phyloP scores from a whole-genome alignment of 331 rosid genomes.

The Arachis monticola region DNA sequence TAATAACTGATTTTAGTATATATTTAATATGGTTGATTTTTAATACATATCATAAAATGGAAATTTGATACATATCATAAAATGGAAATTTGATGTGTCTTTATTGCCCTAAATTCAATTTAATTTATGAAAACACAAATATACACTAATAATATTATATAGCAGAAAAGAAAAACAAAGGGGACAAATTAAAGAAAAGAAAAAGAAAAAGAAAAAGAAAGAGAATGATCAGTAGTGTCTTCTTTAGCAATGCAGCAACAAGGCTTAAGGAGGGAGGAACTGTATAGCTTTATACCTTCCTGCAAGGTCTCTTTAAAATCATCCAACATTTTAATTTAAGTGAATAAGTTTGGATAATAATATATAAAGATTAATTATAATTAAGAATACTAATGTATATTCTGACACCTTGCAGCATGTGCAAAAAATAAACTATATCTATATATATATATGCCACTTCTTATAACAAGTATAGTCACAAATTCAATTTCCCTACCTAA shows the following conservation, averaged over 20 bases:
- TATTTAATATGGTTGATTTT: no score
- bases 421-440: background rate
- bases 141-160: no score
- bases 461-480: background rate
- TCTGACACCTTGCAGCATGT: constrained; percentile 18
- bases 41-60: no score
- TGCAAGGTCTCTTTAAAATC: background rate
- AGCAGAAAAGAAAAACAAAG: no score
- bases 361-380: background rate
- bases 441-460: background rate
- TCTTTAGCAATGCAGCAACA: constrained; percentile 4
- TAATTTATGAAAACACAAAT: no score
- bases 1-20: no score
- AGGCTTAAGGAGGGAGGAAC: background rate
- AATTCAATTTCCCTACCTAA: constrained; percentile 14
- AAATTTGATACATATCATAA: no score
- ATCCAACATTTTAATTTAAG: background rate
- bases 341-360: background rate
- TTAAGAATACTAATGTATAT: constrained; percentile 5
- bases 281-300: background rate
- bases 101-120: no score
- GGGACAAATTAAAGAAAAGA: no score
- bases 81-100: no score
- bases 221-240: background rate
- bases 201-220: background rate